These are phyloP conservation scores for Penicillium fuscoglaucum DNA, from an alignment of 2,329 filamentous ascomycete species.

Conservation along the genomic window DNA sequence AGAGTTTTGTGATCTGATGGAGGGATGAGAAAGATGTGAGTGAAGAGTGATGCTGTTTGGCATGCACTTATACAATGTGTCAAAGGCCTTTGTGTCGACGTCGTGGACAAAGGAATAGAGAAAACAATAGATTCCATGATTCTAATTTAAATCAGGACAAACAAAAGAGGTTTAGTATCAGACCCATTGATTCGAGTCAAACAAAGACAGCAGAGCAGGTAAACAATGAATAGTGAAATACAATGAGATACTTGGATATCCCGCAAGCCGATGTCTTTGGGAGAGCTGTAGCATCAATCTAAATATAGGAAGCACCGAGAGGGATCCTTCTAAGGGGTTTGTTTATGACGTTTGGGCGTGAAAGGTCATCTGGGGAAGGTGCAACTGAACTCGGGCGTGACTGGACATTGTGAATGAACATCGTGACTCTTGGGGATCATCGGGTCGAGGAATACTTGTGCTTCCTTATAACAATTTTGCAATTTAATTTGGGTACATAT, in stretches of 20 bases:
- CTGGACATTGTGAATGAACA: constrained; percentile 15
- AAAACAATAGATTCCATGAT: neutral
- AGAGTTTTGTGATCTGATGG: neutral
- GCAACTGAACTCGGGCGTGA: constrained; percentile 19
- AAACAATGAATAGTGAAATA: neutral
- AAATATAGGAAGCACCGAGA: neutral
- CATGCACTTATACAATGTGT: constrained; percentile 6
- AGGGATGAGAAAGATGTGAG: neutral
- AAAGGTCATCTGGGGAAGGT: constrained; percentile 20
- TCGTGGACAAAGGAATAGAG: neutral
- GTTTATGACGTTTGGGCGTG: constrained; percentile 18
- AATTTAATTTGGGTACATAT: neutral
- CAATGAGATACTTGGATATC: neutral
- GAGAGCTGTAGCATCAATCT: neutral
- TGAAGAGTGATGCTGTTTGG: neutral
- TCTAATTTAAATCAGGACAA: neutral
- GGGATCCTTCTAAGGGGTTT: neutral
- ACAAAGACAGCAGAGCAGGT: neutral
- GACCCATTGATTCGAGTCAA: neutral
- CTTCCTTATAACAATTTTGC: no score
- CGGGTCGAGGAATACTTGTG: neutral
- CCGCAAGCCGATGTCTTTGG: neutral
- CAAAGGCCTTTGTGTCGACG: constrained; percentile 1
- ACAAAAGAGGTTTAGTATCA: neutral
- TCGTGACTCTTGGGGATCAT: neutral